Base-by-base conservation (phyloP, 2,329 filamentous ascomycete genomes). In the Metarhizium rileyi region DNA sequence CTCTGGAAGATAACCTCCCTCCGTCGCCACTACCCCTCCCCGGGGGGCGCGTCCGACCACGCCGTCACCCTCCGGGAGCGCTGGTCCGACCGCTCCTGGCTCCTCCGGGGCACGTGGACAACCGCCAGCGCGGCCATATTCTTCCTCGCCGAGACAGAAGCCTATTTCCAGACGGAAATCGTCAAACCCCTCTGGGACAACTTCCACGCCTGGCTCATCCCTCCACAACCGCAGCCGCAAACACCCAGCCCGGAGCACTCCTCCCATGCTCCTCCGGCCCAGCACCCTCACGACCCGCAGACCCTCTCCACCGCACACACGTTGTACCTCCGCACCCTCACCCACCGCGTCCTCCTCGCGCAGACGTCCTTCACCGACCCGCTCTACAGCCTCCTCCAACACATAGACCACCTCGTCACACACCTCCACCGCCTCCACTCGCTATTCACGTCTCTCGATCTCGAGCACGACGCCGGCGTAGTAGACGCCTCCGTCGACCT, bases 111-210 rank as follows among this genome's bases (percentile, higher is more conserved):
- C 54, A 79, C 91, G 1, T 98, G 93, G 93, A 91, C 90, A 0
- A 94, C 88, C 0, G 85, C 86, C 57, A 90, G 87, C 60, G 87
- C 90, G 2, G 85, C 88, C 1, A 80, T 95, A 4, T 96, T 95
- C 68, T 86, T 97, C 57, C 74, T 97, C 3, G 88, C 87, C 0
- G 90, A 96, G 63, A 84, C 88, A 14, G 86, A 91, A 56, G 82
- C 82, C 3, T 97, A 95, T 59, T 81, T 97, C 42, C 91, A 96
- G 64, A 88, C 87, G 1, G 90, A 95, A 61, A 84, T 97, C 6
- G 84, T 96, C 14, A 80, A 83, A 52, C 83, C 83, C 28, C 83
- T 88, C 1, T 96, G 90, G 81, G 78, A 84, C 16, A 82, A 86
- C 47, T 90, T 97, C 57, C 79, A 86, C 48, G 65, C 67, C 14